Base-by-base conservation (phyloP, 2,329 filamentous ascomycete genomes). In the Lecanosticta acicola region DNA sequence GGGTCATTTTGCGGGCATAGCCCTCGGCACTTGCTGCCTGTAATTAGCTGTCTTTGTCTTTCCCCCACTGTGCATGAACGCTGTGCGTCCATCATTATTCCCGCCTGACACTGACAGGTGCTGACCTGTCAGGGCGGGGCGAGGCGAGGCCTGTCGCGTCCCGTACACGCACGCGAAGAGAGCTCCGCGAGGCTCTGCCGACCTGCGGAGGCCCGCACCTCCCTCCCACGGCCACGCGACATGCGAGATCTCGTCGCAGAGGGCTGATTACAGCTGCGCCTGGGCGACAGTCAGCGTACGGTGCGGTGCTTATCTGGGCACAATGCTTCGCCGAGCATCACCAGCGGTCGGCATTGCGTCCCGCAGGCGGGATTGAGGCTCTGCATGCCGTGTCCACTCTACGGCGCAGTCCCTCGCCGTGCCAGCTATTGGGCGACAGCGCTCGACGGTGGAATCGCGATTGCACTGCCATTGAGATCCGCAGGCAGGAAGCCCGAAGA, bases 31-130 rank as follows among this genome's bases (percentile, higher is more conserved):
- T 19, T 37, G 11, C 3, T 18, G 8, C 39, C 39, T 34, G 26
- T 19, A 46, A 42, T 46, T 46, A 46, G 44, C 44, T 46, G 39
- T 4, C 44, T 32, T 46, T 46, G 18, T 33, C 14, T 5, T n/a
- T 10, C 26, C 14, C 5, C 26, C 26, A 14, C 18, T 14, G 7
- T 41, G 39, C 14, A 37, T 8, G 14, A 19, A 18, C 35, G 18
- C 14, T 19, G 18, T n/a, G n/a, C n/a, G n/a, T n/a, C n/a, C n/a
- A n/a, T n/a, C n/a, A n/a, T n/a, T n/a, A n/a, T n/a, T n/a, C n/a
- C n/a, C n/a, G n/a, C n/a, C n/a, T n/a, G n/a, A n/a, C n/a, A n/a
- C n/a, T n/a, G n/a, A n/a, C n/a, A 19, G 14, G 7, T 17, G 16
- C 35, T 10, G 14, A 37, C 35, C 14, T 37, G 35, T 16, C 17